Conservation (phyloP, 2,329 filamentous ascomycete species). For the Diaporthe sp. region DNA sequence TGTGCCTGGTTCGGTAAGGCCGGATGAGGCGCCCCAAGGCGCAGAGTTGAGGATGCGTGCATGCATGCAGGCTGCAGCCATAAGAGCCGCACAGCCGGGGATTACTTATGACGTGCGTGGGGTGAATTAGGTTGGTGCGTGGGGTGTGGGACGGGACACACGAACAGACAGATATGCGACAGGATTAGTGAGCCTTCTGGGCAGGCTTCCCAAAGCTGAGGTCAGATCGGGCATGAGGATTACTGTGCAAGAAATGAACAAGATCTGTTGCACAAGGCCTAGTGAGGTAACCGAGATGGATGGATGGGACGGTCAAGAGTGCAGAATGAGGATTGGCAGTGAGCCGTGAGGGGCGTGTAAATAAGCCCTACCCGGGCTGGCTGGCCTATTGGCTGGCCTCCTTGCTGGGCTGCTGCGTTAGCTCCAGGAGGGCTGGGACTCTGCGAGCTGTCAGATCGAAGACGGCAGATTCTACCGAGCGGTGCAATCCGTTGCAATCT, state of each 20-base stretch:
- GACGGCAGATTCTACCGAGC: constrained; percentile 18
- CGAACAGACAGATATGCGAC: background rate
- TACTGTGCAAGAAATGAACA: background rate
- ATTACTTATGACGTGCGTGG: constrained; percentile 29
- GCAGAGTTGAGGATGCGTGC: background rate
- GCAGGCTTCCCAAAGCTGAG: background rate
- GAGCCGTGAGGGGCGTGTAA: constrained; percentile 20
- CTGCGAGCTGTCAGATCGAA: constrained; percentile 23
- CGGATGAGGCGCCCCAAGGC: constrained; percentile 8
- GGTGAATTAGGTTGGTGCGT: background rate
- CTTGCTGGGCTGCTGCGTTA: background rate
- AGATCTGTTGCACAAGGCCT: background rate
- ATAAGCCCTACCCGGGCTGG: constrained; percentile 15
- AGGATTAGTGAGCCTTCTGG: background rate
- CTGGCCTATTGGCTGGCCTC: constrained; percentile 7
- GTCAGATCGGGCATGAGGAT: background rate
- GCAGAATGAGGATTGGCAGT: constrained; percentile 28
- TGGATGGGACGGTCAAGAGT: background rate
- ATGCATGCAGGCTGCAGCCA: constrained; percentile 25
- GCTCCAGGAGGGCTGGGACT: background rate
- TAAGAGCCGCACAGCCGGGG: constrained; percentile 19
- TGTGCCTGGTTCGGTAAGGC: constrained; percentile 1
- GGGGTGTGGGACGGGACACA: background rate
- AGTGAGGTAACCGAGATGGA: constrained; percentile 23
- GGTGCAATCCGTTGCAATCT: constrained; percentile 16